A percentile compares a stretch with the other conserved stretches of the same genome.
phyloP scores from a whole-genome alignment of 2,329 filamentous ascomycete genomes.

The Neospermospora avenae region DNA sequence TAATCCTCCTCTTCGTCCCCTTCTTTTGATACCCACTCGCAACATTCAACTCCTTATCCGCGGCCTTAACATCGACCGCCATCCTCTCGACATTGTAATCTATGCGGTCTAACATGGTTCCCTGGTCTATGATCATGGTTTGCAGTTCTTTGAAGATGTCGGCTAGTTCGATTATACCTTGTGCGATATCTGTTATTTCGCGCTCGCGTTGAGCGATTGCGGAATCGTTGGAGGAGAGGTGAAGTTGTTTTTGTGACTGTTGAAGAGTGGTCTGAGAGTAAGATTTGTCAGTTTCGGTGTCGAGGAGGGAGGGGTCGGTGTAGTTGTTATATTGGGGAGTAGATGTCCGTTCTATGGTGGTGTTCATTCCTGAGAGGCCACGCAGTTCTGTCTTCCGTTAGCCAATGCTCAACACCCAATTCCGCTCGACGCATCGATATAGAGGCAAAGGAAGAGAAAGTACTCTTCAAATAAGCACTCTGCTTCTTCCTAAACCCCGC shows the following conservation, averaged over 20 bases:
- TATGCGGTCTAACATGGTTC: slow-evolving; percentile 87
- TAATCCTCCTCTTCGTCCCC: slow-evolving; percentile 87
- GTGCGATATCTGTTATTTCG: slow-evolving; percentile 96
- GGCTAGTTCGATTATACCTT: slow-evolving; percentile 94
- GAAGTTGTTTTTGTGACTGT: slow-evolving; percentile 59
- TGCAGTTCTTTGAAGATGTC: slow-evolving; percentile 97
- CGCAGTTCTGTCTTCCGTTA: slow-evolving; percentile 60
- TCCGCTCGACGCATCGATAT: too few relatives aligned
- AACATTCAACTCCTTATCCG: slow-evolving; percentile 86
- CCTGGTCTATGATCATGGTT: slow-evolving; percentile 90
- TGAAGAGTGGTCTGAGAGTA: slow-evolving; percentile 88
- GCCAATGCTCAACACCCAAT: not conserved
- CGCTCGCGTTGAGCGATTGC: slow-evolving; percentile 88
- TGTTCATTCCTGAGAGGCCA: slow-evolving; percentile 62
- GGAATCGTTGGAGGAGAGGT: slow-evolving; percentile 72
- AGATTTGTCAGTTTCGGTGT: slow-evolving; percentile 89
- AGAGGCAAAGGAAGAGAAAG: slow-evolving; percentile 20
- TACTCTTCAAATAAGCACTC: slow-evolving; percentile 92
- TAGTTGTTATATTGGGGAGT: slow-evolving; percentile 56
- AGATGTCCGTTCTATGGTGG: slow-evolving; percentile 50
- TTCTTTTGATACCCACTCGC: slow-evolving; percentile 86
- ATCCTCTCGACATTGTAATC: slow-evolving; percentile 98
- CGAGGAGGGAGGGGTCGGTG: slow-evolving; percentile 81
- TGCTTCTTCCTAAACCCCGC: slow-evolving; percentile 95
- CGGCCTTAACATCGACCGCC: slow-evolving; percentile 87